A percentile compares a stretch with the other conserved stretches of the same genome.
Evolutionary conservation across 1,284 basidiomycete genomes (phyloP).

Genomic region (Ustilago xerochloae): DNA sequence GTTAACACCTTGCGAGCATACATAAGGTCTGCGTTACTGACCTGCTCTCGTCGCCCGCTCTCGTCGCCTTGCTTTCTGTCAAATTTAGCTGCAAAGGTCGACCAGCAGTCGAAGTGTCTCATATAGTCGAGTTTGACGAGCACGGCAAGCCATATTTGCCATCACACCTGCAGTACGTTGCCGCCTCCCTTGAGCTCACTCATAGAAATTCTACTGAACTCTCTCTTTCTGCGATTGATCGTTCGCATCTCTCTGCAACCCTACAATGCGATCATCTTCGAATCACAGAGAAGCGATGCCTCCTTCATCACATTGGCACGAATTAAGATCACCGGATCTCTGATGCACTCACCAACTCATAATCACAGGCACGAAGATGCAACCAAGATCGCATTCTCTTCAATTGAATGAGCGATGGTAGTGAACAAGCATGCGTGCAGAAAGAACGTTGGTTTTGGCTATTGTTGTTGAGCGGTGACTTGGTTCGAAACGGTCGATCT

Average conservation of each 20-base stretch:
- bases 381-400: constrained; percentile 18
- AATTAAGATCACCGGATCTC: constrained; percentile 30
- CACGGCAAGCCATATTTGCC: constrained; percentile 44
- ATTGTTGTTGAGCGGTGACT: constrained; percentile 12
- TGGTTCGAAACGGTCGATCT: not conserved
- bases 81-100: constrained; percentile 38
- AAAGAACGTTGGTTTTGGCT: not conserved
- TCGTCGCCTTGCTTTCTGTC: no score
- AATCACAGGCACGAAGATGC: not conserved
- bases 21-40: no score
- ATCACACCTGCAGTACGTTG: constrained; percentile 38
- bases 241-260: no score
- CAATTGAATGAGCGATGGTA: constrained; percentile 16
- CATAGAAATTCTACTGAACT: not conserved
- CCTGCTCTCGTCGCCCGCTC: no score
- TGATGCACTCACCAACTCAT: not conserved
- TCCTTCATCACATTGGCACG: constrained; percentile 47
- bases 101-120: constrained; percentile 56
- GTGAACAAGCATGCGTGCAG: not conserved
- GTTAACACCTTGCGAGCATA: no score
- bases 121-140: constrained; percentile 55
- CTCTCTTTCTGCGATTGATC: not conserved
- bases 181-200: not conserved
- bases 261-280: not conserved
- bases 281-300: constrained; percentile 43